Percentiles rank a stretch among this genome's conserved stretches.
Conservation (phyloP, 345 rosid genomes). For the Corymbia maculata region DNA sequence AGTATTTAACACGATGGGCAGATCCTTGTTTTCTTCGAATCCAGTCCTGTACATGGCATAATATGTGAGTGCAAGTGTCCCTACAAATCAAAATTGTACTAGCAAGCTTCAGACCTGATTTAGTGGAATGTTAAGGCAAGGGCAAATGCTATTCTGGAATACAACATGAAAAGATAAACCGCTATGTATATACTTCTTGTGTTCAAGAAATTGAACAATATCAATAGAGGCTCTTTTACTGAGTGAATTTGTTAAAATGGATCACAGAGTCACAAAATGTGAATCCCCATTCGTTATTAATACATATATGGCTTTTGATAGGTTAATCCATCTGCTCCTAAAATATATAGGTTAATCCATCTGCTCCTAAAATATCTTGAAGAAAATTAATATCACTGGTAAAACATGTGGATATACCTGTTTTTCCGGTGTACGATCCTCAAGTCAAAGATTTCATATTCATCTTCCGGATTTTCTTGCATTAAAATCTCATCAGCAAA, state of each 20-base stretch:
- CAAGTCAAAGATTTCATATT: constrained; percentile 71
- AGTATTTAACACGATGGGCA: constrained; percentile 60
- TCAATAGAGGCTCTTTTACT: neutral
- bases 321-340: neutral
- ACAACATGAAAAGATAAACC: neutral
- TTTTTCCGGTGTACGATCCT: constrained; percentile 88
- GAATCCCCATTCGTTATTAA: neutral
- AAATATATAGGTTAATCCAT: neutral
- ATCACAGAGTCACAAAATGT: neutral
- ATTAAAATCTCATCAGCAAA: constrained; percentile 37
- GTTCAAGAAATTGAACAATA: neutral
- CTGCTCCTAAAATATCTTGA: neutral
- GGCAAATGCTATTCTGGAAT: neutral
- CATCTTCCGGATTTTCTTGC: constrained; percentile 35
- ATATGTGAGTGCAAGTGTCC: neutral
- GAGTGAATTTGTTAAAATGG: neutral
- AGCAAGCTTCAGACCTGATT: constrained; percentile 1
- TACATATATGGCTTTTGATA: neutral
- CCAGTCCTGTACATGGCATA: constrained; percentile 67
- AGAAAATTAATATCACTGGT: neutral
- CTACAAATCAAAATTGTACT: neutral
- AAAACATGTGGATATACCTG: constrained; percentile 33
- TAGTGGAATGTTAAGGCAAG: neutral
- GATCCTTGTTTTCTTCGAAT: constrained; percentile 82
- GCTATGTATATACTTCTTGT: neutral